Evolutionary conservation across 2,329 filamentous ascomycete genomes (phyloP).

Genomic region (Botryotinia convoluta): DNA sequence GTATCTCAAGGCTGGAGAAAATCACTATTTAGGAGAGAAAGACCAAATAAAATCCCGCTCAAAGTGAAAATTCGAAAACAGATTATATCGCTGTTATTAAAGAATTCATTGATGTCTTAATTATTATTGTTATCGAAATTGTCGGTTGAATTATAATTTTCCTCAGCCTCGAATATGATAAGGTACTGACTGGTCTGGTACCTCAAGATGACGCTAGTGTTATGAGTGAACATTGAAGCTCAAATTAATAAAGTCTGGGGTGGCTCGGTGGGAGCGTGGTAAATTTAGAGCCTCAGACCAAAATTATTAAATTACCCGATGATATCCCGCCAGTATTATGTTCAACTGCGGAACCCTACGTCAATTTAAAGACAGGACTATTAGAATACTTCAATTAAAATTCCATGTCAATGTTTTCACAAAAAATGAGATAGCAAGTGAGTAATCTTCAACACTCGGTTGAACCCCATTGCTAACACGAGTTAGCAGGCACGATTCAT

Average conservation of each 20-base stretch:
- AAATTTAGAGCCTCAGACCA: not conserved
- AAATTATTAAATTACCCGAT: not conserved
- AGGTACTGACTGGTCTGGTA: not conserved
- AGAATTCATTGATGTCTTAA: not conserved
- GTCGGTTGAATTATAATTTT: slow-evolving; percentile 10
- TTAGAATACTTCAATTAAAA: not conserved
- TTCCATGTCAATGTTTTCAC: not conserved
- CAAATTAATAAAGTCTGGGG: not conserved
- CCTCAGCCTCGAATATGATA: slow-evolving; percentile 27
- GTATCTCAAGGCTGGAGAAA: not conserved
- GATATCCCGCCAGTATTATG: not conserved
- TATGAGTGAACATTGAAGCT: too few species aligned
- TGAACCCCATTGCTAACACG: not conserved
- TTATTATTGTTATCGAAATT: not conserved
- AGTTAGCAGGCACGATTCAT: not conserved
- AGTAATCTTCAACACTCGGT: not conserved
- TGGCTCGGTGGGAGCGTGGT: not conserved
- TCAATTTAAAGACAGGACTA: not conserved
- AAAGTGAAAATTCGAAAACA: not conserved
- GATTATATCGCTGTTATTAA: not conserved
- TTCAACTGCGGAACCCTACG: not conserved
- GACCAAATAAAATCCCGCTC: not conserved
- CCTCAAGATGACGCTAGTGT: slow-evolving; percentile 11
- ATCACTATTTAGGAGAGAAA: not conserved
- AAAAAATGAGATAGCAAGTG: not conserved